Conservation (phyloP, 352 stramenopile genomes). For the Pythium scleroteichum region DNA sequence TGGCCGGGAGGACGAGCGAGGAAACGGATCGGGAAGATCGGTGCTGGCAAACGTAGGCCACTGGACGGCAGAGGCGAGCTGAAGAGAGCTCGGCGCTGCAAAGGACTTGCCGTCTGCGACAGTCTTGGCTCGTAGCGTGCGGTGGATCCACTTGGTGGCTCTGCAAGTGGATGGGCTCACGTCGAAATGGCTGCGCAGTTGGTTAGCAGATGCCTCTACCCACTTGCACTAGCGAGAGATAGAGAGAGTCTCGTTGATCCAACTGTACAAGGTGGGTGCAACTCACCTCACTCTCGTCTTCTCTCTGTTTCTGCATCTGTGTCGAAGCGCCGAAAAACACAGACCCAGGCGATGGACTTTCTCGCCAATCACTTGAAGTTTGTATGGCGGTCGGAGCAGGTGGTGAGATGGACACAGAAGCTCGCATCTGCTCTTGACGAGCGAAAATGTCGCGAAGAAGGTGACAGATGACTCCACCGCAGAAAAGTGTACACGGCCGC, state of each 20-base stretch:
- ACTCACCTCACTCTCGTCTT: slow-evolving; percentile 4
- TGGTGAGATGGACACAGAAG: background rate
- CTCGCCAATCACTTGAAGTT: slow-evolving; percentile 5
- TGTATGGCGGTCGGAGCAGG: background rate
- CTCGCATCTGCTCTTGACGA: background rate
- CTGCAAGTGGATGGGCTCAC: too few species aligned
- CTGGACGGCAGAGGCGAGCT: background rate
- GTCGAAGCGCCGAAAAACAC: slow-evolving; percentile 7
- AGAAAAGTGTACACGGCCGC: too few species aligned
- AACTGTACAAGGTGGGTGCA: background rate
- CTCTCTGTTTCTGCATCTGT: slow-evolving; percentile 12
- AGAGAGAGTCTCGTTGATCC: background rate
- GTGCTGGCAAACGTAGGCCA: background rate
- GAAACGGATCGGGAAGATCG: too few species aligned
- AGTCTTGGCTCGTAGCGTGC: background rate
- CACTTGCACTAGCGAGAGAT: background rate
- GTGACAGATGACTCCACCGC: too few species aligned
- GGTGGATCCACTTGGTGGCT: background rate
- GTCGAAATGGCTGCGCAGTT: too few species aligned
- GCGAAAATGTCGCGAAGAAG: too few species aligned
- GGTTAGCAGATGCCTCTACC: too few species aligned
- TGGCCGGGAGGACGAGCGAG: background rate
- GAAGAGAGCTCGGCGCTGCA: too few species aligned
- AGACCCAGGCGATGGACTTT: slow-evolving; percentile 1
- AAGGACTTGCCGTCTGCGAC: too few species aligned